These are phyloP conservation scores for Limonomyces culmigenus DNA, from an alignment of 1,284 basidiomycete species.

Conservation along the genomic window DNA sequence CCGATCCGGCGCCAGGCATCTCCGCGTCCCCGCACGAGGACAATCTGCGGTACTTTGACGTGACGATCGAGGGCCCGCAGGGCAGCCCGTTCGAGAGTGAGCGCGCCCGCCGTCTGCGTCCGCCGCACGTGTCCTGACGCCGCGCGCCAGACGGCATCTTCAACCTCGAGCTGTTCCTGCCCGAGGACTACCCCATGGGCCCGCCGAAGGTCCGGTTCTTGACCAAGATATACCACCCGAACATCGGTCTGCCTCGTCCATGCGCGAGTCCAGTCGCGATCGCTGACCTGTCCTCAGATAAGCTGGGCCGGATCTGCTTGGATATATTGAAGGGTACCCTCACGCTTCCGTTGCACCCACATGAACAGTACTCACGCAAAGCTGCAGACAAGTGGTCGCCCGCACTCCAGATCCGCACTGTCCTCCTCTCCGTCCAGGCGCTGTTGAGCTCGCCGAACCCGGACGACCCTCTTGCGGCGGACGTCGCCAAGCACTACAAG, in stretches of 20 bases:
- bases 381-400: conserved; percentile 95
- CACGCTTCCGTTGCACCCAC: neutral
- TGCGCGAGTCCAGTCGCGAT: conserved; percentile 2
- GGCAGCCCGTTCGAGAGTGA: conserved; percentile 89
- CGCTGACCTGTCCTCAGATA: conserved; percentile 38
- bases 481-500: conserved; percentile 97
- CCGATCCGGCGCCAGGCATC: conserved; percentile 94
- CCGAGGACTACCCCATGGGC: conserved; percentile 98
- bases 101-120: conserved; percentile 12
- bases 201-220: conserved; percentile 98
- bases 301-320: conserved; percentile 93
- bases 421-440: conserved; percentile 92
- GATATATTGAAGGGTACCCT: conserved; percentile 86
- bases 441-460: conserved; percentile 93
- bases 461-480: conserved; percentile 97
- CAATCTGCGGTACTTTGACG: conserved; percentile 97
- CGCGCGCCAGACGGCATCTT: conserved; percentile 66
- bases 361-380: neutral
- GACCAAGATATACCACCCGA: conserved; percentile 99
- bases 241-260: conserved; percentile 62
- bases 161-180: conserved; percentile 91
- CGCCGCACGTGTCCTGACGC: neutral
- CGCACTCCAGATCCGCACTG: conserved; percentile 94
- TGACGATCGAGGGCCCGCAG: conserved; percentile 87
- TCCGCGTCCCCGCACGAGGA: conserved; percentile 90